phyloP scores from a whole-genome alignment of 2,329 filamentous ascomycete species.

The Fusarium duplospermum region DNA sequence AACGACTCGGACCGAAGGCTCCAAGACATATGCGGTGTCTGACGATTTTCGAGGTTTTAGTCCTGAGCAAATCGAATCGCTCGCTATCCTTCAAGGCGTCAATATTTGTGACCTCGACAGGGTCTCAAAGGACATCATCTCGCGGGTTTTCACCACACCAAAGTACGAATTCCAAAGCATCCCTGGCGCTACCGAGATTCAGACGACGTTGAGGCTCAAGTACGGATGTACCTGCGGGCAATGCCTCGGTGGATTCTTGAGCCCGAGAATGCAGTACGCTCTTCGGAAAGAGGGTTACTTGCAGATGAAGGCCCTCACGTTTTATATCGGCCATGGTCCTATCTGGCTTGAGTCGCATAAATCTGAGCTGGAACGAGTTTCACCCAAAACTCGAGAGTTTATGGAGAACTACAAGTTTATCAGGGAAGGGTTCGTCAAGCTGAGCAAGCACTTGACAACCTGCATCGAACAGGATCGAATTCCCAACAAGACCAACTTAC shows the following conservation, averaged over 20 bases:
- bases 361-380: background rate
- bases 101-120: background rate
- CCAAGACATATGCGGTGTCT: background rate
- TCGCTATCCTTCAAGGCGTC: background rate
- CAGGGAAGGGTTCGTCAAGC: background rate
- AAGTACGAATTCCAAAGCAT: background rate
- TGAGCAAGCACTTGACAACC: background rate
- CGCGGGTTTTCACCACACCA: background rate
- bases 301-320: background rate
- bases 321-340: background rate
- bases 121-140: background rate
- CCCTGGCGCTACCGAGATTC: background rate
- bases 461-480: background rate
- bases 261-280: background rate
- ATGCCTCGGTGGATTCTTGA: background rate
- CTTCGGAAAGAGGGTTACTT: background rate
- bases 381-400: background rate
- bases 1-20: background rate
- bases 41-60: background rate
- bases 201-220: background rate
- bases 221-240: background rate
- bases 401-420: background rate
- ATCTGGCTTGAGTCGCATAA: background rate
- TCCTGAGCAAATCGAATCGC: background rate
- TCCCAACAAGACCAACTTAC: background rate